Conservation (phyloP, 2,329 filamentous ascomycete species). For the Ascosphaera apis region DNA sequence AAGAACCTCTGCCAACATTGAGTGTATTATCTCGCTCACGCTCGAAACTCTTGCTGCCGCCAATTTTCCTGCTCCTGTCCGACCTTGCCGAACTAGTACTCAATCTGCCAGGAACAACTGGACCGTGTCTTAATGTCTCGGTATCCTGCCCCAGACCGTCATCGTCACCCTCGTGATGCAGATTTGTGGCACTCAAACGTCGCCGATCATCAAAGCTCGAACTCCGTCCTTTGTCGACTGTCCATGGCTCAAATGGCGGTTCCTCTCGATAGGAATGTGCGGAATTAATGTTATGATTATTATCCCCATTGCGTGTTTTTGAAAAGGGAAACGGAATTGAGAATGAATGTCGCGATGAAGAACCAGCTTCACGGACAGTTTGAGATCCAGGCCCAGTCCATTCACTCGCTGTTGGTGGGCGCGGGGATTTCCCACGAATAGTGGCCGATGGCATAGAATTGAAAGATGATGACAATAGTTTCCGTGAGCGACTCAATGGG, state of each 20-base stretch:
- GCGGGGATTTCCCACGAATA: background rate
- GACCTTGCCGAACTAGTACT: background rate
- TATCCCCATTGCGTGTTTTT: no score
- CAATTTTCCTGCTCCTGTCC: background rate
- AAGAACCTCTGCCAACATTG: background rate
- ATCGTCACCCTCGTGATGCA: background rate
- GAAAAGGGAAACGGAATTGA: background rate
- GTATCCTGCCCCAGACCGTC: no score
- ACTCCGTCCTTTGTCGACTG: background rate
- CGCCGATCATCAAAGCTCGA: background rate
- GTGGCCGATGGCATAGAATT: background rate
- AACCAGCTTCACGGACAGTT: background rate
- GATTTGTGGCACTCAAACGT: background rate
- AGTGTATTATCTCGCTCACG: background rate
- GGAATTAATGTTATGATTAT: no score
- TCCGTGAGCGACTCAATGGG: background rate
- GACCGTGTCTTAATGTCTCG: no score
- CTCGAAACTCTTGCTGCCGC: background rate
- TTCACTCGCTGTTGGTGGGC: background rate
- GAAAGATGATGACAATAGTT: background rate
- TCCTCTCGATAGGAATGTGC: no score
- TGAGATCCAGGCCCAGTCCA: background rate
- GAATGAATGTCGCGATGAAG: background rate
- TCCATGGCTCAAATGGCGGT: background rate
- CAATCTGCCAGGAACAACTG: background rate